Evolutionary conservation across 768 basidiomycete species (phyloP), one percentile per base, ranked within the genome.

Genomic region (Mycena galericulata): DNA sequence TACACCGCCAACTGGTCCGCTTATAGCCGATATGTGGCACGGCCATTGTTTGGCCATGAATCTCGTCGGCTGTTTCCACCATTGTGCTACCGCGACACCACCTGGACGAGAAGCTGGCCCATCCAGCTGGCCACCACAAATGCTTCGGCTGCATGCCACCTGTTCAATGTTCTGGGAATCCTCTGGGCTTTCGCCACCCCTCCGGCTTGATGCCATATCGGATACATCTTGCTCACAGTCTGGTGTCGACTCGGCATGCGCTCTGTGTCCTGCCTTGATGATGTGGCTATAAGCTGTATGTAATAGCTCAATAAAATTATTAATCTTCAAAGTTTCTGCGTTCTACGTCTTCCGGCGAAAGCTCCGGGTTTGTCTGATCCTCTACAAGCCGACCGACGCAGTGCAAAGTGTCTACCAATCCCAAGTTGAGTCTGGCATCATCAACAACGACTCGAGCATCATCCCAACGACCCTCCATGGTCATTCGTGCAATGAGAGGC

Each of bases 401-500:
- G 20, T 54, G 30, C 53, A 54, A 36, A n/a, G 32, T 38, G 10
- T 8, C 30, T 2, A 54, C n/a, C 4, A 27, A 3, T 6, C 11
- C 14, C 53, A 54, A 34, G n/a, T 36, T 54, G 4, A 24, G 30
- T 4, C n/a, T 18, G 10, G 34, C 20, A 32, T 54, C 53, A 14
- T 54, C 34, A 4, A 36, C 20, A 3, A 36, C 32, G 5, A 36
- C 34, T n/a, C 20, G 3, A 10, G n/a, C 53, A 54, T 36, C 53
- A 18, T 54, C 18, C 53, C 53, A 54, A n/a, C 53, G 53, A 6
- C 34, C 53, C 53, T 54, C 53, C 53, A 54, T 54, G 11, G n/a
- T 54, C 4, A 38, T 8, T 6, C 53, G 53, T 3, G 53, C 53
- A 54, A 54, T 11, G 18, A 54, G 53, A 20, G 53, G 53, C 4